These are phyloP conservation scores for Polytrichum commune DNA, from an alignment of 225 moss, liverwort and hornwort species.

Conservation along the genomic window DNA sequence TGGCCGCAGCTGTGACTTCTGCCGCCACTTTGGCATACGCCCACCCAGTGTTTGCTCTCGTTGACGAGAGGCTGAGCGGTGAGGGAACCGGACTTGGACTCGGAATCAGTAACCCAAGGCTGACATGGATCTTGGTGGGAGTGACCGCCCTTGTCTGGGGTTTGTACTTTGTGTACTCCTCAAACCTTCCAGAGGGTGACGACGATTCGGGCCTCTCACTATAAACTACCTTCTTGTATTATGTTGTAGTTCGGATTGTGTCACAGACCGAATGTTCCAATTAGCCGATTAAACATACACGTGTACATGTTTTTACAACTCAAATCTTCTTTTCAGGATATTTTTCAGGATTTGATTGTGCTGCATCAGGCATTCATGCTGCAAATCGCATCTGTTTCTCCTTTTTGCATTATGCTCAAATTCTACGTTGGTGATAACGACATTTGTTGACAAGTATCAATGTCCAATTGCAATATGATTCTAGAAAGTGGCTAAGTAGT, in stretches of 20 bases:
- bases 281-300: conserved; percentile 40
- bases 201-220: conserved; percentile 83
- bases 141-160: conserved; percentile 61
- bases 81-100: conserved; percentile 80
- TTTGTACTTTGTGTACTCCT: conserved; percentile 62
- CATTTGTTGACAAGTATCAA: too few relatives aligned
- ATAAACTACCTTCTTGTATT: conserved; percentile 25
- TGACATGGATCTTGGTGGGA: conserved; percentile 72
- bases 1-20: conserved; percentile 68
- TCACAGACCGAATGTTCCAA: conserved; percentile 9
- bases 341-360: too few relatives aligned
- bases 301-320: conserved; percentile 30
- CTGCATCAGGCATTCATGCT: too few relatives aligned
- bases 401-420: too few relatives aligned
- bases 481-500: too few relatives aligned
- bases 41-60: conserved; percentile 75
- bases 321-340: too few relatives aligned
- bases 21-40: conserved; percentile 77
- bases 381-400: too few relatives aligned
- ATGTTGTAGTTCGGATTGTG: neutral
- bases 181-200: conserved; percentile 52
- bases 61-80: conserved; percentile 68
- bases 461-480: too few relatives aligned
- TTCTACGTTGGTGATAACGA: too few relatives aligned
- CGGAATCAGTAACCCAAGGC: conserved; percentile 69